phyloP scores from a whole-genome alignment of 305 asterid genomes.

The Rubia tinctorum region DNA sequence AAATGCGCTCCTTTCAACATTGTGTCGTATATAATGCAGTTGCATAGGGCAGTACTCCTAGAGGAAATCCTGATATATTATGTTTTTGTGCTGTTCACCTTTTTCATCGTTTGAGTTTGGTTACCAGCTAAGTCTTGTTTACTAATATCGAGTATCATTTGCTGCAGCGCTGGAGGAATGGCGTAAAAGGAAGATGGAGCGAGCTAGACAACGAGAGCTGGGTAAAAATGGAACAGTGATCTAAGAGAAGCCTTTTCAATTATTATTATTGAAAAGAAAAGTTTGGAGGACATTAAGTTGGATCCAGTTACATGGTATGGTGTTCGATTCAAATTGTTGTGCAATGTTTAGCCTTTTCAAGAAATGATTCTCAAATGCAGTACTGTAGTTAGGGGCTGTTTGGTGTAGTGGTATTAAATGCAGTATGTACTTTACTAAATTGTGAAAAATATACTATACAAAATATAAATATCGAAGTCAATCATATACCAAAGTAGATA shows the following conservation, averaged over 20 bases:
- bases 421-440: too few species aligned
- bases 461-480: too few species aligned
- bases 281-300: background rate
- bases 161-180: conserved; percentile 82
- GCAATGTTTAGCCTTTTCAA: too few species aligned
- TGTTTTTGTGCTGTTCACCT: background rate
- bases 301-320: background rate
- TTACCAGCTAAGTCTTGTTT: background rate
- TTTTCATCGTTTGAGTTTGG: background rate
- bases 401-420: too few species aligned
- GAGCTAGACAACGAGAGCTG: conserved; percentile 70
- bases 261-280: background rate
- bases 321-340: background rate
- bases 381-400: too few species aligned
- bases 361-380: too few species aligned
- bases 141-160: background rate
- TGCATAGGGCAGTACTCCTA: background rate
- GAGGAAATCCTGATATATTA: background rate
- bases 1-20: background rate
- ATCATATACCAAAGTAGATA: too few species aligned
- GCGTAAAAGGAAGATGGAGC: conserved; percentile 91
- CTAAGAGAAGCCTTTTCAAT: conserved; percentile 17
- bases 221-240: conserved; percentile 45
- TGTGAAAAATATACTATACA: too few species aligned
- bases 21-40: too few species aligned